phyloP scores from a whole-genome alignment of 108 stramenopile species.

The Nannochloropsis granulata region DNA sequence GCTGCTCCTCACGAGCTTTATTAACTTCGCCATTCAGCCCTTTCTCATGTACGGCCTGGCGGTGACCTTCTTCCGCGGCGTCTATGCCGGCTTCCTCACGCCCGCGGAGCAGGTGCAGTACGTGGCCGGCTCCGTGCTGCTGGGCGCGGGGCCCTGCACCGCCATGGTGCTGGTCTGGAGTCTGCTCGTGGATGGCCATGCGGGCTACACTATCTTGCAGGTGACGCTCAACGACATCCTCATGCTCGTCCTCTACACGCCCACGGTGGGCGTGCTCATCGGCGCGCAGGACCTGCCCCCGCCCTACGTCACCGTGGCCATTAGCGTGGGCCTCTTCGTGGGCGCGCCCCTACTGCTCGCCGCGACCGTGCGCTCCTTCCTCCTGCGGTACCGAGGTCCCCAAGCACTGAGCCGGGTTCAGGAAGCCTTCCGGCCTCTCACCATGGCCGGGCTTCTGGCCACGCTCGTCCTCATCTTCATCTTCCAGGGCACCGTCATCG shows the following conservation, averaged over 20 bases:
- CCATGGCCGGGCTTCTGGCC: neutral
- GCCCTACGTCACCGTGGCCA: slow-evolving; percentile 4
- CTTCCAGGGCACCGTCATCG: slow-evolving; percentile 1
- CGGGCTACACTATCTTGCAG: slow-evolving; percentile 1
- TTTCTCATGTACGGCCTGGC: slow-evolving; percentile 22
- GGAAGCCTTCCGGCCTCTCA: slow-evolving; percentile 1
- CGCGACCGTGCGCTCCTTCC: neutral
- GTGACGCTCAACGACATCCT: slow-evolving; percentile 6
- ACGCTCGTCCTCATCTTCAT: slow-evolving; percentile 5
- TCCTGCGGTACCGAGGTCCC: neutral
- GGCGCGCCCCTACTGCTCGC: neutral
- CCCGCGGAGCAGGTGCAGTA: neutral
- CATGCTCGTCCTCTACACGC: slow-evolving; percentile 2
- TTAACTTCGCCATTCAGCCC: slow-evolving; percentile 25
- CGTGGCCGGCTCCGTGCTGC: slow-evolving; percentile 15
- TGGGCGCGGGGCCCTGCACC: slow-evolving; percentile 27
- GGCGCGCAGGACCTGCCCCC: neutral
- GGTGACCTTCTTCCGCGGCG: neutral
- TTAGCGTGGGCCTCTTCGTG: neutral
- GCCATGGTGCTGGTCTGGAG: slow-evolving; percentile 35
- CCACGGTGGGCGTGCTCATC: slow-evolving; percentile 1
- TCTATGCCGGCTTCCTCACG: neutral
- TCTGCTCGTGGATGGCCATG: neutral
- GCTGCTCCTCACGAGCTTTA: slow-evolving; percentile 1
- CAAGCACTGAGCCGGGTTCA: neutral